Base-by-base conservation (phyloP, 768 basidiomycete genomes). In the Leccinum broughii region DNA sequence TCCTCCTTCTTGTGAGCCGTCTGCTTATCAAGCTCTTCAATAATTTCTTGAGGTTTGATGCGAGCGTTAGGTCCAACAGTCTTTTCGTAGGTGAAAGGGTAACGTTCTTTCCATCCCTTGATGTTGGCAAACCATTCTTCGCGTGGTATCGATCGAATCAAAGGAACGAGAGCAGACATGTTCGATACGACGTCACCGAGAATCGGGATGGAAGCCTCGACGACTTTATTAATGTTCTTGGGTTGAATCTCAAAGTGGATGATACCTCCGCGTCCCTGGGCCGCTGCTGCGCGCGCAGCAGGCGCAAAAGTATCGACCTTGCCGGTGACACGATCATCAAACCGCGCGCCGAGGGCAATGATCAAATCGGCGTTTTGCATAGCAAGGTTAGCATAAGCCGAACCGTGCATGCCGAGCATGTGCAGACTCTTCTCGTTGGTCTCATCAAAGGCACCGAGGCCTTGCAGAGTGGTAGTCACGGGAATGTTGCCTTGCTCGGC, bases 321-420 rank as follows among this genome's bases (percentile, higher is more conserved):
- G 56, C 94, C 93, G 3, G 95, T 98, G 8, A 98, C 95, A 71
- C 96, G 95, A 76, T 99, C 97, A 70, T 99, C 97, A 72, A 99
- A 99, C 44, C 97, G 87, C 24, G 86, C 93, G 54, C 97, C 97
- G 39, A 99, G 88, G 22, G 96, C 95, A 65, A 99, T 95, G 79
- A 99, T 93, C 58, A 98, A 88, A 72, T 99, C 97, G 46, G 97
- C 97, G 54, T 92, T 80, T 77, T 99, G 97, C 85, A 99, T 98
- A 4, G 96, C 96, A 48, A 97, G 77, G 78, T 99, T 99, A 68
- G 97, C 97, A 69, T 98, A 98, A 5, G 95, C 94, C 30, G 87
- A 87, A 5, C 97, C 97, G 78, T 98, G 97, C 97, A 98, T 98
- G 59, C 96, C 96, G 57, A 99, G 85, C 96, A 98, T 98, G 75